Evolutionary conservation across 164 flowering plant genomes (phyloP), one percentile per base, ranked within the genome.

Genomic region (Vitis rupestris): DNA sequence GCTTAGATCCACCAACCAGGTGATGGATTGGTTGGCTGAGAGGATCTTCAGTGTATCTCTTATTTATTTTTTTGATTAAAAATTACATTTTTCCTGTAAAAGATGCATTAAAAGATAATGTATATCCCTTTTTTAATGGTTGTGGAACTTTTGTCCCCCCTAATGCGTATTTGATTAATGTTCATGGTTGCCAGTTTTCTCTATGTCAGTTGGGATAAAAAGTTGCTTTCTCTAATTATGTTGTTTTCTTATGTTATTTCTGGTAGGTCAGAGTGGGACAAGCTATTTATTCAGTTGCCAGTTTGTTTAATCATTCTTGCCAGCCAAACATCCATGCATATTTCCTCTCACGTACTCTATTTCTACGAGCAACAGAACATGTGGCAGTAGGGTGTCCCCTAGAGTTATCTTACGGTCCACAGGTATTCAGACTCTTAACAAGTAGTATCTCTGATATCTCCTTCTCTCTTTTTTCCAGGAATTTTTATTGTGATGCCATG

Each of bases 401-500:
- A 69, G 98, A 94, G 79, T 61, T 94, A 70, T 92, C 98, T 54
- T 94, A 94, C 80, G 98, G 98, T 64, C 97, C 98, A 50, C 93
- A 92, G 95, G 98, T 88, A 85, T 59, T 54, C 9, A 10, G 10
- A 44, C 55, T 55, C 44, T 15, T 53, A 15, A 10, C 29, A 47
- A 55, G 15, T 48, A 14, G n/a, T 29, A 61, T 49, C 14, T 67
- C 29, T 37, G 44, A 37, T 64, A 12, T 29, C 48, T 27, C 50
- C 23, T 27, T 50, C 13, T 63, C 14, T 16, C 8, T 16, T 48
- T 48, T 10, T 63, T 63, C 9, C 6, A 2, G 17, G 49, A 14
- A 47, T 48, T 47, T 12, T n/a, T 63, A 37, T 49, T 53, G 13
- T 12, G 56, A 53, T 53, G 56, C 5, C n/a, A 53, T 16, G 2